These are phyloP conservation scores for Baorangia bicolor DNA, from an alignment of 768 basidiomycete genomes.

Conservation along the genomic window DNA sequence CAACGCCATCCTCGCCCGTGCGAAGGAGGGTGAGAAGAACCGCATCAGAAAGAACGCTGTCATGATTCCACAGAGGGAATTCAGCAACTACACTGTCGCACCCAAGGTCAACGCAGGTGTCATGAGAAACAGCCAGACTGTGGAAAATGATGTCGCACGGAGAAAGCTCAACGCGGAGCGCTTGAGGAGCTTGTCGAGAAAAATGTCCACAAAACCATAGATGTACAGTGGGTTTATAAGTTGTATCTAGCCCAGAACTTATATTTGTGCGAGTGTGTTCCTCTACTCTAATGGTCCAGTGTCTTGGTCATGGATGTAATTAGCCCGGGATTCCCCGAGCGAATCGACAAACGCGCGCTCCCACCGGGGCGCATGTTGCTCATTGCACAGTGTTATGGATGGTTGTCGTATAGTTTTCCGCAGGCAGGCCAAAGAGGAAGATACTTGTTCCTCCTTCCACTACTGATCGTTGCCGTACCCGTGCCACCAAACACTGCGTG, in stretches of 20 bases:
- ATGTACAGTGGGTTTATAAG: background rate
- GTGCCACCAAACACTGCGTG: too few species aligned
- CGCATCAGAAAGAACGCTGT: conserved; percentile 78
- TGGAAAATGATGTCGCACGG: conserved; percentile 72
- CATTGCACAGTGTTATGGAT: background rate
- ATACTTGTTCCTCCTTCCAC: background rate
- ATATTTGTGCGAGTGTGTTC: conserved; percentile 5
- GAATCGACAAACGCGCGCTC: too few species aligned
- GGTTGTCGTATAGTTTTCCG: background rate
- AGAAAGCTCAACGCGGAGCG: conserved; percentile 75
- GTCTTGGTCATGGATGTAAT: background rate
- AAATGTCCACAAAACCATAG: conserved; percentile 35
- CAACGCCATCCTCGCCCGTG: conserved; percentile 67
- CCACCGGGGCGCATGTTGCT: background rate
- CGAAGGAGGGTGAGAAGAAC: conserved; percentile 65
- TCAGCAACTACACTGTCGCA: conserved; percentile 80
- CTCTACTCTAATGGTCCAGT: background rate
- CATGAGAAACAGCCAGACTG: conserved; percentile 51
- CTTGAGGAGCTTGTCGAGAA: conserved; percentile 59
- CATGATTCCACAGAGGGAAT: conserved; percentile 72
- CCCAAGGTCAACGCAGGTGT: conserved; percentile 59
- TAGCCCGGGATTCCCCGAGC: too few species aligned
- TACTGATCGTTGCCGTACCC: background rate
- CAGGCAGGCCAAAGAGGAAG: background rate
- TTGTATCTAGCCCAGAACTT: background rate